Base-by-base conservation (phyloP, 2,329 filamentous ascomycete genomes). In the Albifimbria verrucaria region DNA sequence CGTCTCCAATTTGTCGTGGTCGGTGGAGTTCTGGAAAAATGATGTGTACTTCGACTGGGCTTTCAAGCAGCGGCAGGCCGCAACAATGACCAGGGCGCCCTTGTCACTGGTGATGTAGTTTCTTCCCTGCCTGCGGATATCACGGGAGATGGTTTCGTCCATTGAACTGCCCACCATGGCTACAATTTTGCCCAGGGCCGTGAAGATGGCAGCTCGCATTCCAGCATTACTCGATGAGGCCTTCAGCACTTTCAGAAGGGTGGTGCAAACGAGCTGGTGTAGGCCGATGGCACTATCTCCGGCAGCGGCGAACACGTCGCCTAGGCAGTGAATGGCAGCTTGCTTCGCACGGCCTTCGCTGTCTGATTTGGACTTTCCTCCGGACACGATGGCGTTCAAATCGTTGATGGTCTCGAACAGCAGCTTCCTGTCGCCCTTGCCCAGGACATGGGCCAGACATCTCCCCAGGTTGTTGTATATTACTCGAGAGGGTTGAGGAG, bases 361-460 rank as follows among this genome's bases (percentile, higher is more conserved):
- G 53, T 97, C 92, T 50, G 75, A 75, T 68, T 87, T 88, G 28
- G 78, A 79, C 69, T 96, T 97, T 20, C 87, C 84, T 47, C 81
- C 81, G 55, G 85, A 85, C 45, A 96, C 69, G 52, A 96, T 85
- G 11, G 74, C 77, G 10, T 92, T 78, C 11, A 97, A 78, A 60
- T 97, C 93, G 64, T 94, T 96, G 66, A 97, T 89, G 1, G 91
- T 95, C 71, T 99, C 94, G 66, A 95, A 97, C 2, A 99, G 81
- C 49, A 96, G 80, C 68, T 95, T 96, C 58, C 93, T 83, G 72
- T 97, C 93, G 12, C 94, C 94, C 58, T 89, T 88, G 17, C 79
- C 81, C 59, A 99, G 89, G 54, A 97, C 86, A 63, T 88, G 86
- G 42, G 87, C 87, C 59, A 97, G 87, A 62, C 91, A 93, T 70